Base-by-base conservation (phyloP, 495 filamentous ascomycete genomes). In the Chaetomidium leptoderma region DNA sequence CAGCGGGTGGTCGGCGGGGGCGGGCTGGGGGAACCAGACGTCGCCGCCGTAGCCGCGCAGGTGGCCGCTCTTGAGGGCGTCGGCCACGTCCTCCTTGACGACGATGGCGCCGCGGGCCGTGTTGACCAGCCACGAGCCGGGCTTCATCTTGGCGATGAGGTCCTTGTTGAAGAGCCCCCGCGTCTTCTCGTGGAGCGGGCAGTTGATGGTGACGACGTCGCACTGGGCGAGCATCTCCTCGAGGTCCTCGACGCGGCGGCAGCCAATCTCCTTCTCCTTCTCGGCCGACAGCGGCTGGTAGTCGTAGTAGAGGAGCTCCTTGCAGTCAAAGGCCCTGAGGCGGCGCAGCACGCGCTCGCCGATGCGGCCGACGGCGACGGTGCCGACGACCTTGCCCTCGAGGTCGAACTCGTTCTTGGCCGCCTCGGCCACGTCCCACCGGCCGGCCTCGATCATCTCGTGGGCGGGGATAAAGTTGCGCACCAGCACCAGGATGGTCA, bases 101-200 rank as follows among this genome's bases (percentile, higher is more conserved):
- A 98, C 93, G 69, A 98, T 98, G 71, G 93, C 93, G 63, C 93
- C 93, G 73, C 93, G 93, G 52, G 93, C 93, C 26, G 93, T 98
- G 85, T 98, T 98, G 77, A 98, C 78, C 69, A 98, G 87, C 92
- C 92, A 97, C 44, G 89, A 86, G 63, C 89, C 91, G 70, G 86
- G 86, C 90, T 98, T 98, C 93, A 98, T 98, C 89, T 97, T 97
- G 66, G 87, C 82, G 67, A 98, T 95, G 60, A 98, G 82, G n/a
- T 97, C 90, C 88, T 97, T 97, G 83, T 97, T 96, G 82, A 98
- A 98, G 64, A 98, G 72, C 61, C 93, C 93, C 32, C 82, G 80
- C 44, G 93, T 98, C 82, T 93, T 95, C 82, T 97, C 93, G 78
- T 98, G 93, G 61, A 98, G 83, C 59, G 93, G 93, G 84, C 92